Conservation (phyloP, 2,329 filamentous ascomycete genomes). For the Trichoderma breve region DNA sequence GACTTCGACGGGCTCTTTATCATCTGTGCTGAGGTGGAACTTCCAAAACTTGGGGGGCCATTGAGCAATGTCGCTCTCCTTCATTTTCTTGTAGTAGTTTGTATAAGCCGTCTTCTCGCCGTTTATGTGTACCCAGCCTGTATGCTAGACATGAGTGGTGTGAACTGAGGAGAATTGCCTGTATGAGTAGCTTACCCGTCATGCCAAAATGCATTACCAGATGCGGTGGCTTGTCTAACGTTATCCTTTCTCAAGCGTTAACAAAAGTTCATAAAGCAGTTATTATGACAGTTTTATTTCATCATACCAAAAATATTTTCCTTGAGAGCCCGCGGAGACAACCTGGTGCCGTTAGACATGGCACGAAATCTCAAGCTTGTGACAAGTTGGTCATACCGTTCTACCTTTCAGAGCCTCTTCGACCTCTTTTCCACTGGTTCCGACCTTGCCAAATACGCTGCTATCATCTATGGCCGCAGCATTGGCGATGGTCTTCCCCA, state of each 20-base stretch:
- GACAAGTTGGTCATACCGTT: conserved; percentile 42
- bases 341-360: conserved; percentile 38
- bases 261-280: not conserved
- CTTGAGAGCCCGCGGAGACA: conserved; percentile 72
- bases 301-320: conserved; percentile 88
- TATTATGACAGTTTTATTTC: not conserved
- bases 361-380: not conserved
- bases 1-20: conserved; percentile 53
- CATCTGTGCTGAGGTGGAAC: conserved; percentile 68
- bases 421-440: conserved; percentile 74
- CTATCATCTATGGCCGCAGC: conserved; percentile 74
- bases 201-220: conserved; percentile 85
- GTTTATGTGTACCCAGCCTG: conserved; percentile 83
- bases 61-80: conserved; percentile 52
- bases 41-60: conserved; percentile 95
- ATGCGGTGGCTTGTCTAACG: conserved; percentile 74
- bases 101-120: conserved; percentile 75
- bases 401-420: conserved; percentile 71
- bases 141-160: conserved; percentile 8
- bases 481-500: conserved; percentile 73
- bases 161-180: not conserved
- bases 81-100: conserved; percentile 75
- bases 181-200: conserved; percentile 46
- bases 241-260: conserved; percentile 34
- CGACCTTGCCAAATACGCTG: conserved; percentile 88